A percentile compares a stretch with the other conserved stretches of the same genome.
Conservation (phyloP, 257 asterid genomes). For the Solanum bulbocastanum region DNA sequence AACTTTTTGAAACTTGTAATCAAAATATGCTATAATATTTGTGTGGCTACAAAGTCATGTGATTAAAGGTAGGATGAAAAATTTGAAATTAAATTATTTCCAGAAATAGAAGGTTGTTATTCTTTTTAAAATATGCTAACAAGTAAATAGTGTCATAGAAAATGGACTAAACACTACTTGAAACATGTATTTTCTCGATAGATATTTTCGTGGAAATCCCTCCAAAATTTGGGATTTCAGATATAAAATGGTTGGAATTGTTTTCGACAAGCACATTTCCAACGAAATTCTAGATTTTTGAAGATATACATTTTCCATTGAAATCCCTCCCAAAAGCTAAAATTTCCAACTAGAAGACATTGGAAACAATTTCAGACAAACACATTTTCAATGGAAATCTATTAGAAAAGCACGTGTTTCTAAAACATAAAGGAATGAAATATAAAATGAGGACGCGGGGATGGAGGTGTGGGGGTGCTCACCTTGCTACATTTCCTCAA, state of each 20-base stretch:
- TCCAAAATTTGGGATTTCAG: background rate
- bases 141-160: background rate
- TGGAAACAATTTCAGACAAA: no score
- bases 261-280: no score
- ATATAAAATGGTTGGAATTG: no score
- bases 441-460: no score
- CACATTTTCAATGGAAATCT: no score
- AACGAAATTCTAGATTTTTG: no score
- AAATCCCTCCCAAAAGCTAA: no score
- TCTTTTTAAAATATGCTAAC: background rate
- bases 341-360: no score
- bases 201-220: background rate
- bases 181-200: background rate
- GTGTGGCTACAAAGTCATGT: background rate
- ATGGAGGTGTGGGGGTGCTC: background rate
- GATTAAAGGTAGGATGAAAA: background rate
- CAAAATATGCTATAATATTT: background rate
- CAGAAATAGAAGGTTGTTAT: background rate
- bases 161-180: background rate
- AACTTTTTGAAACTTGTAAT: background rate
- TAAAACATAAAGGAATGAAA: no score
- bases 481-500: slow-evolving; percentile 63
- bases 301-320: no score
- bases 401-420: no score
- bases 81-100: background rate